A percentile compares a stretch with the other conserved stretches of the same genome.
Evolutionary conservation across 129 eudicot genomes (phyloP).

Genomic region (Glebionis coronaria): DNA sequence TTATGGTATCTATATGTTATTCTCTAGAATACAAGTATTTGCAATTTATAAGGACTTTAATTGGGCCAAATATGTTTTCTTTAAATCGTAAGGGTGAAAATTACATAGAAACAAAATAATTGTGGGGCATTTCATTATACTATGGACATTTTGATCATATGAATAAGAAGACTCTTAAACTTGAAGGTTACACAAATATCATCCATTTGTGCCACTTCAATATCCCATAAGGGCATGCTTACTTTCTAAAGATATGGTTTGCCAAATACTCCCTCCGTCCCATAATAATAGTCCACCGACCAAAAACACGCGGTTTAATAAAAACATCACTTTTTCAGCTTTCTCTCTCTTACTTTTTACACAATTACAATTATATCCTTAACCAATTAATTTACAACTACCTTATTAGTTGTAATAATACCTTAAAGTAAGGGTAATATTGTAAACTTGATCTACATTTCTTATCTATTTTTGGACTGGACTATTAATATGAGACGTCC

Average conservation of each 20-base stretch:
- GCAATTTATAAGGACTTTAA: neutral
- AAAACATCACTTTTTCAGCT: too few relatives aligned
- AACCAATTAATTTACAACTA: too few relatives aligned
- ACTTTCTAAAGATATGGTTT: constrained; percentile 28
- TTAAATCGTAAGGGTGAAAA: constrained; percentile 21
- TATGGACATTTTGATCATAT: constrained; percentile 25
- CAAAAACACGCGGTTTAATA: too few relatives aligned
- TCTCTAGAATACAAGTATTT: neutral
- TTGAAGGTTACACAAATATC: constrained; percentile 23
- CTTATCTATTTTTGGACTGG: too few relatives aligned
- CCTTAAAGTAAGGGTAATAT: too few relatives aligned
- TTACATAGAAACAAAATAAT: constrained; percentile 25
- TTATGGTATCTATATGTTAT: constrained; percentile 4
- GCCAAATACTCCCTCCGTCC: too few relatives aligned
- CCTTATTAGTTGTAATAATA: too few relatives aligned
- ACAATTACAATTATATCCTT: too few relatives aligned
- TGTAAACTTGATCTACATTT: too few relatives aligned
- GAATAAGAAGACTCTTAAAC: constrained; percentile 16
- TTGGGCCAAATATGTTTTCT: constrained; percentile 8
- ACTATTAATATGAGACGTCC: too few relatives aligned
- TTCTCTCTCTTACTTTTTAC: too few relatives aligned
- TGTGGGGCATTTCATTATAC: constrained; percentile 5
- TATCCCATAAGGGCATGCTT: constrained; percentile 16
- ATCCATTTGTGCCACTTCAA: constrained; percentile 25
- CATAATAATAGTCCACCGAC: too few relatives aligned